Conservation (phyloP, 345 rosid genomes). For the Jatropha curcas region DNA sequence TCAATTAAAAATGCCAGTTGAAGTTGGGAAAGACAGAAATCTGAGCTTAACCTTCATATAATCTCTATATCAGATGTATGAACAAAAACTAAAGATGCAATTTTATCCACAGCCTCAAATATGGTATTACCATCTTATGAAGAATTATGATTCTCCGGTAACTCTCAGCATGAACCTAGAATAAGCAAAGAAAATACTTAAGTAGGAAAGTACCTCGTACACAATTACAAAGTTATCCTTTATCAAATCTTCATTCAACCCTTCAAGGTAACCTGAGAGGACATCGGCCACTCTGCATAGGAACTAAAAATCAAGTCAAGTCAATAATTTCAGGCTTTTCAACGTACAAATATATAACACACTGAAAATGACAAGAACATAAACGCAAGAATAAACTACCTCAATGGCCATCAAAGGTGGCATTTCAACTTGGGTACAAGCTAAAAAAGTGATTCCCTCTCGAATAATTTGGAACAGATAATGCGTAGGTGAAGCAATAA, state of each 20-base stretch:
- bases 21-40: not conserved
- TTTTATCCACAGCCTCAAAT: not conserved
- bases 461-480: constrained; percentile 88
- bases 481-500: constrained; percentile 96
- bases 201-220: constrained; percentile 59
- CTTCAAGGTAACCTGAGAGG: constrained; percentile 86
- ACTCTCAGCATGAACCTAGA: not conserved
- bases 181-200: not conserved
- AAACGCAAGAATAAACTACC: constrained; percentile 37
- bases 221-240: constrained; percentile 96
- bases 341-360: constrained; percentile 2
- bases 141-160: not conserved
- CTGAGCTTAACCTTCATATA: not conserved
- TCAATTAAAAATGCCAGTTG: constrained; percentile 5
- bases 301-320: constrained; percentile 54
- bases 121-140: not conserved
- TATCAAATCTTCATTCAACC: constrained; percentile 83
- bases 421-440: constrained; percentile 98
- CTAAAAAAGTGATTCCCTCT: constrained; percentile 82
- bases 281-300: constrained; percentile 93
- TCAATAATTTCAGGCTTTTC: constrained; percentile 20
- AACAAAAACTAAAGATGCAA: not conserved
- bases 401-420: constrained; percentile 96
- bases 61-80: not conserved
- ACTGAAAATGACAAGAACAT: constrained; percentile 10